A percentile compares a stretch with the other conserved stretches of the same genome.
These are phyloP conservation scores for Capsicum rhomboideum DNA, from an alignment of 257 asterid species.

Conservation along the genomic window DNA sequence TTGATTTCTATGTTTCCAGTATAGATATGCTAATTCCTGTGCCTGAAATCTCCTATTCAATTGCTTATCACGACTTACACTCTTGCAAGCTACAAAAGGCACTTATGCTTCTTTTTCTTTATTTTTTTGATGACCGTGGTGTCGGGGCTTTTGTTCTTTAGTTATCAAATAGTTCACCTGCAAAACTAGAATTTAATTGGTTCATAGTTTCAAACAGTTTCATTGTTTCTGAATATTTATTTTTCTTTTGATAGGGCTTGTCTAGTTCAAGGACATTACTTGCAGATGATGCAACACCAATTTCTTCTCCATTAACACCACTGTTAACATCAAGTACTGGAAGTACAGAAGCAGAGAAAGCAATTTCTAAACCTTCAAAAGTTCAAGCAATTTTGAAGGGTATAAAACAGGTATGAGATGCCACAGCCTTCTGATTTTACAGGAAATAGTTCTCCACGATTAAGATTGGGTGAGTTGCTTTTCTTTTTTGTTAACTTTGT, in stretches of 20 bases:
- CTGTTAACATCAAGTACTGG: constrained; percentile 48
- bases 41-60: neutral
- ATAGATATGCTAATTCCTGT: neutral
- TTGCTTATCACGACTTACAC: neutral
- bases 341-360: constrained; percentile 52
- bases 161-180: neutral
- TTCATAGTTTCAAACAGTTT: neutral
- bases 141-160: neutral
- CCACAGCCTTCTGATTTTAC: neutral
- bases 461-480: neutral
- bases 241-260: neutral
- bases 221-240: neutral
- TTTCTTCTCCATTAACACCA: constrained; percentile 80
- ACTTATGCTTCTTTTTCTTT: neutral
- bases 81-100: neutral
- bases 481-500: neutral
- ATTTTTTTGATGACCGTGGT: neutral
- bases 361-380: constrained; percentile 42
- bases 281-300: constrained; percentile 54
- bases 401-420: constrained; percentile 58
- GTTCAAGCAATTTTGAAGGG: constrained; percentile 88
- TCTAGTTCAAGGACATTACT: constrained; percentile 47
- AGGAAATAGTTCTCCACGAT: neutral
- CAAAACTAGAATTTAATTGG: neutral
- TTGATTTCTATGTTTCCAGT: neutral